These are phyloP conservation scores for Triglochin maritima DNA, from an alignment of 106 monocot species.

Conservation along the genomic window DNA sequence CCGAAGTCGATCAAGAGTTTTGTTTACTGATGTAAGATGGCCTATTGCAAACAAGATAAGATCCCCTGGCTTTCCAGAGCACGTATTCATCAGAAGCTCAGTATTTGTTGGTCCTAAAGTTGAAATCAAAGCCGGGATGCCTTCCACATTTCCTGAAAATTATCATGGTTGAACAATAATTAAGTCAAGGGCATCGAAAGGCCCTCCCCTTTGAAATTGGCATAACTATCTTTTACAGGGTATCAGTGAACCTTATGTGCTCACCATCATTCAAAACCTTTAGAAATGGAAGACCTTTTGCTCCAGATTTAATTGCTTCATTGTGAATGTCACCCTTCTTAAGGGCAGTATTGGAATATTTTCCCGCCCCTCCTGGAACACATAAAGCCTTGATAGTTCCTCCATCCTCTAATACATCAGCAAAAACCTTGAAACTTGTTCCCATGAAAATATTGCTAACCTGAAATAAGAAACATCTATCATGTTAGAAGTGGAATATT, in stretches of 20 bases:
- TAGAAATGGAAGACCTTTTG: constrained; percentile 94
- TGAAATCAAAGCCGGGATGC: constrained; percentile 63
- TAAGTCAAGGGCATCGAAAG: background rate
- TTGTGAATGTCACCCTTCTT: constrained; percentile 84
- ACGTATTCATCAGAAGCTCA: constrained; percentile 37
- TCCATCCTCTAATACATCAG: constrained; percentile 59
- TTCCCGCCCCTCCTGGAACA: constrained; percentile 64
- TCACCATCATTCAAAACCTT: constrained; percentile 84
- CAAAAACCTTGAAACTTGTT: constrained; percentile 76
- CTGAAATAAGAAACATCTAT: constrained; percentile 26
- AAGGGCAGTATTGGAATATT: constrained; percentile 82
- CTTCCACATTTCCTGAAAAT: constrained; percentile 68
- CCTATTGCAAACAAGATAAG: constrained; percentile 93
- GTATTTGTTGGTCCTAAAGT: constrained; percentile 39
- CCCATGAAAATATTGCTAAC: constrained; percentile 53
- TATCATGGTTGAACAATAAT: background rate
- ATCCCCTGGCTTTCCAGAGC: constrained; percentile 57
- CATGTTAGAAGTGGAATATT: background rate
- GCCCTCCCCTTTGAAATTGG: no score
- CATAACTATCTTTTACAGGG: no score
- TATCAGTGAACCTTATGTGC: no score
- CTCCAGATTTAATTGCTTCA: constrained; percentile 91
- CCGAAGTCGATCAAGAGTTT: constrained; percentile 80
- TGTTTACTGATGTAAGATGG: constrained; percentile 46
- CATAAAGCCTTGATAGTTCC: constrained; percentile 79